Percentiles rank a stretch among this genome's conserved stretches.
These are phyloP conservation scores for Solanum hybrid DNA, from an alignment of 305 asterid genomes.

Conservation along the genomic window DNA sequence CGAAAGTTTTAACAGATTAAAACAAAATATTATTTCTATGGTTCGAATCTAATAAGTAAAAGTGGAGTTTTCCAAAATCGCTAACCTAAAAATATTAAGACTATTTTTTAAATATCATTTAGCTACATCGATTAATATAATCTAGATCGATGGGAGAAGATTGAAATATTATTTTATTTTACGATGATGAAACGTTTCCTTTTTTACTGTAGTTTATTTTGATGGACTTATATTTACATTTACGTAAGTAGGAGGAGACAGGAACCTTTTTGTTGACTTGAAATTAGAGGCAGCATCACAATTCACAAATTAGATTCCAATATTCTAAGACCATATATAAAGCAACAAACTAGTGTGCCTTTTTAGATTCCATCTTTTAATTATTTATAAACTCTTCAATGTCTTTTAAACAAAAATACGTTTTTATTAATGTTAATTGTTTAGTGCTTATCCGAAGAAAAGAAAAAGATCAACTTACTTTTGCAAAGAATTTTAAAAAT, in stretches of 20 bases:
- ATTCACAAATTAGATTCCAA: conserved; percentile 10
- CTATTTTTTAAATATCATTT: background rate
- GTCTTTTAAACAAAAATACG: background rate
- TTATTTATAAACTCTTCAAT: background rate
- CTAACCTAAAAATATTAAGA: background rate
- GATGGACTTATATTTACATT: background rate
- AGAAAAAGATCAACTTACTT: background rate
- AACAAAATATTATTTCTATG: background rate
- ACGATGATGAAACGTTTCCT: background rate
- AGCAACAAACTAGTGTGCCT: conserved; percentile 6
- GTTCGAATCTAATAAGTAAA: background rate
- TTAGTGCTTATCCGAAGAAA: background rate
- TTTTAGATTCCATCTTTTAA: background rate
- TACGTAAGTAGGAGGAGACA: background rate
- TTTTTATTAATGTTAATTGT: background rate
- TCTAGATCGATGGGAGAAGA: background rate
- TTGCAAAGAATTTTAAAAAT: background rate
- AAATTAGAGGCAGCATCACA: conserved; percentile 23
- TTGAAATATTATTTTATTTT: background rate
- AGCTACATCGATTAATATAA: background rate
- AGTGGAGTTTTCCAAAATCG: background rate
- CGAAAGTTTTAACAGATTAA: background rate
- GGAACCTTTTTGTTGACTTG: conserved; percentile 17
- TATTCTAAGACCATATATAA: conserved; percentile 6
- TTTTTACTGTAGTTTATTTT: background rate